These are phyloP conservation scores for Salisapilia sapeloensis DNA, from an alignment of 352 stramenopile genomes.

Conservation along the genomic window DNA sequence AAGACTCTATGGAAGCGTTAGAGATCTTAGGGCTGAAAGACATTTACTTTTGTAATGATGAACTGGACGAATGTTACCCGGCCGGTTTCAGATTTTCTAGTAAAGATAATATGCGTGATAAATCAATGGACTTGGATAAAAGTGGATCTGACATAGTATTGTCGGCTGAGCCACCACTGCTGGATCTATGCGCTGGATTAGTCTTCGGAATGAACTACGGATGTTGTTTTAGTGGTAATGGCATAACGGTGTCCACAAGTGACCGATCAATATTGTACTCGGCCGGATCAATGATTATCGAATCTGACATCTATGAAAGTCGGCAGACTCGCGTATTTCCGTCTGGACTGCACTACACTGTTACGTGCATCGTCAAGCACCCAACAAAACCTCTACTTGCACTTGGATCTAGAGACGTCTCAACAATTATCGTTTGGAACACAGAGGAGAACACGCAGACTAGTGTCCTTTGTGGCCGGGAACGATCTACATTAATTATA, in stretches of 20 bases:
- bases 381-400: constrained; percentile 18
- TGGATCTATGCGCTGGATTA: constrained; percentile 27
- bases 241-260: constrained; percentile 13
- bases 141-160: no score
- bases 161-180: constrained; percentile 32
- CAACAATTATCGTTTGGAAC: no score
- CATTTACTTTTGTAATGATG: constrained; percentile 15
- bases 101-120: no score
- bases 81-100: no score
- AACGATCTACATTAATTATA: no score
- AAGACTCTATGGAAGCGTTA: constrained; percentile 7
- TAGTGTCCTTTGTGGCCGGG: no score
- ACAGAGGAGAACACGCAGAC: no score
- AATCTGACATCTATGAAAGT: constrained; percentile 14
- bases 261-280: constrained; percentile 18
- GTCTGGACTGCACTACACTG: constrained; percentile 19
- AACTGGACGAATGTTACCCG: no score
- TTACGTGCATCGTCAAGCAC: constrained; percentile 35
- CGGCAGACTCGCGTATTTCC: constrained; percentile 13
- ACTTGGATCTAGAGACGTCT: no score
- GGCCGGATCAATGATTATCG: constrained; percentile 21
- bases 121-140: no score
- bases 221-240: no score
- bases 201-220: constrained; percentile 34
- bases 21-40: constrained; percentile 12